Evolutionary conservation across 1,284 basidiomycete species (phyloP).

Genomic region (Ceratobasidium sp.): DNA sequence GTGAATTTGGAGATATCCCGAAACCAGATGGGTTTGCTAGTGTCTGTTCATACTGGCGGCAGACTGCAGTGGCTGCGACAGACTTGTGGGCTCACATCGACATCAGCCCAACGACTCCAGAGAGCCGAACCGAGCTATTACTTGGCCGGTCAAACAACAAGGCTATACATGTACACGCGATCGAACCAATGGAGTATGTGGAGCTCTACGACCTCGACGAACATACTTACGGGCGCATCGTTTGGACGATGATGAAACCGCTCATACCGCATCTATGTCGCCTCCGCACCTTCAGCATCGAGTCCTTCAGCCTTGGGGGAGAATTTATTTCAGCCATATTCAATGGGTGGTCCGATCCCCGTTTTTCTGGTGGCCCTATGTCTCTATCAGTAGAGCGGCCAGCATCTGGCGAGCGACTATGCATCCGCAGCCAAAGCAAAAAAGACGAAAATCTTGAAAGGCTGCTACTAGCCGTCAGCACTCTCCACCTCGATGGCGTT

Average conservation of each 20-base stretch:
- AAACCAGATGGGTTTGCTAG: background rate
- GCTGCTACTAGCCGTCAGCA: background rate
- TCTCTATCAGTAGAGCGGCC: background rate
- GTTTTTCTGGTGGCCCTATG: too few species aligned
- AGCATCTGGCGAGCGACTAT: background rate
- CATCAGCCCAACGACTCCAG: background rate
- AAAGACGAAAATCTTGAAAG: background rate
- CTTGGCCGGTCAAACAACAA: background rate
- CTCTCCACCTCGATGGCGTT: background rate
- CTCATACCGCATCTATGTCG: too few species aligned
- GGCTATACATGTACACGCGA: background rate
- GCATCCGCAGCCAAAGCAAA: background rate
- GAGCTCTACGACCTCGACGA: too few species aligned
- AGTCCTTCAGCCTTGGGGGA: too few species aligned
- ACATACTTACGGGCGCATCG: too few species aligned
- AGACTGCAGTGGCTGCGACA: background rate
- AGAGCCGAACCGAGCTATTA: background rate
- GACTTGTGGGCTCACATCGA: conserved; percentile 10
- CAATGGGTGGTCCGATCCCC: too few species aligned
- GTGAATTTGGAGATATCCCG: background rate
- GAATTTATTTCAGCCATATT: too few species aligned
- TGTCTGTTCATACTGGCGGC: conserved; percentile 4
- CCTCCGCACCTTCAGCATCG: too few species aligned
- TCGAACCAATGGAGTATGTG: background rate
- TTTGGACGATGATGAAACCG: too few species aligned